A percentile compares a stretch with the other conserved stretches of the same genome.
These are phyloP conservation scores for Polytrichum commune DNA, from an alignment of 225 moss, liverwort and hornwort species.

Conservation along the genomic window DNA sequence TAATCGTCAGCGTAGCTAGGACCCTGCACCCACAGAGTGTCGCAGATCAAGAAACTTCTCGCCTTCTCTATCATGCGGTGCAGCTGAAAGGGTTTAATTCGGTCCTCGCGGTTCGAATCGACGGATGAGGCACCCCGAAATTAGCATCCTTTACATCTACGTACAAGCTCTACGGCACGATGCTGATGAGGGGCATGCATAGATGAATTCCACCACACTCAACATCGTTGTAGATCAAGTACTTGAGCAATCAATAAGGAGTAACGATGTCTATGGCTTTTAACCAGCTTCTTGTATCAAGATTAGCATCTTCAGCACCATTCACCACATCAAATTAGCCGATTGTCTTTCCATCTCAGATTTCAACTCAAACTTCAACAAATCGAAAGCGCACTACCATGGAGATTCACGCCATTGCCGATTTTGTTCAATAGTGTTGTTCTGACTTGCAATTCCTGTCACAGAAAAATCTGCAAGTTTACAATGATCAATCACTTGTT, in stretches of 20 bases:
- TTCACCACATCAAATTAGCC: too few species aligned
- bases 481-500: too few species aligned
- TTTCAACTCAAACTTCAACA: too few species aligned
- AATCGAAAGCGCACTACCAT: too few species aligned
- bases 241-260: neutral
- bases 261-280: neutral
- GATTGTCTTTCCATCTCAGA: too few species aligned
- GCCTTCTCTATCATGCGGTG: slow-evolving; percentile 27
- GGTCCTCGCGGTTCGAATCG: slow-evolving; percentile 36
- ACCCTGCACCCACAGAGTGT: slow-evolving; percentile 21
- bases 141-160: slow-evolving; percentile 24
- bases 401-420: too few species aligned
- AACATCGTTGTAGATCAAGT: slow-evolving; percentile 1
- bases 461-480: too few species aligned
- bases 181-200: slow-evolving; percentile 28
- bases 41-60: slow-evolving; percentile 31
- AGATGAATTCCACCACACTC: slow-evolving; percentile 14
- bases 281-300: too few species aligned
- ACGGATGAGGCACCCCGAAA: slow-evolving; percentile 20
- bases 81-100: slow-evolving; percentile 40
- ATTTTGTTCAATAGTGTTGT: too few species aligned
- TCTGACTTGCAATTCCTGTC: too few species aligned
- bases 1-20: slow-evolving; percentile 35
- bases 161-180: slow-evolving; percentile 14
- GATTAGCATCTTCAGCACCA: too few species aligned